Conservation (phyloP, 805 yeast species). For the Suhomyces tanzawaensis region DNA sequence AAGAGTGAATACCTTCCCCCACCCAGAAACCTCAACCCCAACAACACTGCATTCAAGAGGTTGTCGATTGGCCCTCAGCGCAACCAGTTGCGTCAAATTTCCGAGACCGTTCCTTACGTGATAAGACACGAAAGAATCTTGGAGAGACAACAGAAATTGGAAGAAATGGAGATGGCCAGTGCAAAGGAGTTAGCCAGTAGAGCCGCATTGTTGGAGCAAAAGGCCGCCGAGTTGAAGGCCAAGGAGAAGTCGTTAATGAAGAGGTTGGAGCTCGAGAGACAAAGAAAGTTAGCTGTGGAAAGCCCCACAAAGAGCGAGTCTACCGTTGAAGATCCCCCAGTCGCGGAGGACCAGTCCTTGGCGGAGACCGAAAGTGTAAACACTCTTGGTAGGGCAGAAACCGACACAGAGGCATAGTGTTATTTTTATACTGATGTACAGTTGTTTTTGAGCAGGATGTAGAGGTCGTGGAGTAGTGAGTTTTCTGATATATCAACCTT, state of each 20-base stretch:
- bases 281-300: slow-evolving; percentile 7
- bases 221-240: slow-evolving; percentile 68
- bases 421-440: too few species aligned
- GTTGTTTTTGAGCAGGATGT: too few species aligned
- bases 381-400: too few species aligned
- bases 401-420: too few species aligned
- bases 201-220: slow-evolving; percentile 73
- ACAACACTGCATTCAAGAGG: slow-evolving; percentile 39
- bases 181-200: slow-evolving; percentile 70
- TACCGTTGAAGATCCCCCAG: not conserved
- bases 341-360: slow-evolving; percentile 1
- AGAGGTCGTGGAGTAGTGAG: too few species aligned
- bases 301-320: slow-evolving; percentile 1
- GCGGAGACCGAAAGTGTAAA: not conserved
- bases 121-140: slow-evolving; percentile 71
- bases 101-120: slow-evolving; percentile 84
- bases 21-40: slow-evolving; percentile 19
- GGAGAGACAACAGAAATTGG: slow-evolving; percentile 74
- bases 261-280: slow-evolving; percentile 29
- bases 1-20: slow-evolving; percentile 13
- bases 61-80: slow-evolving; percentile 49
- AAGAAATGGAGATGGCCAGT: slow-evolving; percentile 74
- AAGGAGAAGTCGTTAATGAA: slow-evolving; percentile 57
- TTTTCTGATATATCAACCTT: too few species aligned
- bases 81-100: slow-evolving; percentile 67